A percentile compares a stretch with the other conserved stretches of the same genome.
Evolutionary conservation across 768 basidiomycete genomes (phyloP).

Genomic region (Myochromella boudieri): DNA sequence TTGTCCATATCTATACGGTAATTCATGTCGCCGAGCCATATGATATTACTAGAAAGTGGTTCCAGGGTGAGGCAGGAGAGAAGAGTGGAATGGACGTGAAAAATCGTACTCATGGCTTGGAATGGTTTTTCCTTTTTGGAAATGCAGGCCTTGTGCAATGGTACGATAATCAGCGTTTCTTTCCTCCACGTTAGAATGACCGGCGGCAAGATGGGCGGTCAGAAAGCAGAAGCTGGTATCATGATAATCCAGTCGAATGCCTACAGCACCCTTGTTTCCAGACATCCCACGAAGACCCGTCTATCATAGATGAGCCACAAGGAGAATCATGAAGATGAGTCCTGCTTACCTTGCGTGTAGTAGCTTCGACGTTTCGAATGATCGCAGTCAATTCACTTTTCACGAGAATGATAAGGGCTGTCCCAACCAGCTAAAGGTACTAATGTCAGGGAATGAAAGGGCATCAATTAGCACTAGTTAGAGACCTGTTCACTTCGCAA

Average conservation of each 20-base stretch:
- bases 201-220: conserved; percentile 96
- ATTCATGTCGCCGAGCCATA: conserved; percentile 96
- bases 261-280: conserved; percentile 96
- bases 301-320: conserved; percentile 33
- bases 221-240: conserved; percentile 94
- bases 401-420: conserved; percentile 84
- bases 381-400: conserved; percentile 73
- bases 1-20: conserved; percentile 92
- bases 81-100: background rate
- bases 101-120: conserved; percentile 80
- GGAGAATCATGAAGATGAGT: background rate
- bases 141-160: conserved; percentile 80
- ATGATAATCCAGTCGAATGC: conserved; percentile 87
- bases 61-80: conserved; percentile 1
- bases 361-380: conserved; percentile 90
- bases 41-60: conserved; percentile 61
- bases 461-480: background rate
- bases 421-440: conserved; percentile 82
- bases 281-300: conserved; percentile 93
- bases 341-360: conserved; percentile 76
- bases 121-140: conserved; percentile 87
- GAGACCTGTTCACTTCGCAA: conserved; percentile 89
- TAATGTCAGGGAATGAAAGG: conserved; percentile 10
- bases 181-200: conserved; percentile 86
- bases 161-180: conserved; percentile 92